Evolutionary conservation across 2,329 filamentous ascomycete species (phyloP).

Genomic region (Leptographium flavum): DNA sequence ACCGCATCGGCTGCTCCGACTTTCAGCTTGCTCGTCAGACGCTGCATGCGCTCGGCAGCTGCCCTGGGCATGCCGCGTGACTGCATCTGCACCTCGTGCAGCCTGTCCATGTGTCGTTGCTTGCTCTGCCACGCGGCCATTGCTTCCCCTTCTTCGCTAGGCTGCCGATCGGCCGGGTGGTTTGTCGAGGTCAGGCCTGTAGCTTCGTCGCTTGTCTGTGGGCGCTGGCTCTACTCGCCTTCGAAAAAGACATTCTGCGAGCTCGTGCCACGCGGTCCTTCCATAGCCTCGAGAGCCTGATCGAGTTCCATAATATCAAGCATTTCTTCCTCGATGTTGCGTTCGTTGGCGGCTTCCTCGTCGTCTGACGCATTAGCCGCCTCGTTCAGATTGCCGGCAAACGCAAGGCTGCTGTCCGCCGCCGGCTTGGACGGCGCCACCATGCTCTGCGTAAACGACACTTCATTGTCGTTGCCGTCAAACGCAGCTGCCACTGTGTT

Average conservation of each 20-base stretch:
- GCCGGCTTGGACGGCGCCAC: slow-evolving; percentile 11
- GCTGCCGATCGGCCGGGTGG: no score
- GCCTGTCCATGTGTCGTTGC: background rate
- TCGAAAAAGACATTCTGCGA: slow-evolving; percentile 13
- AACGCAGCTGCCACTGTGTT: no score
- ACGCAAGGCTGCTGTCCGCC: slow-evolving; percentile 24
- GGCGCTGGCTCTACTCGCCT: slow-evolving; percentile 7
- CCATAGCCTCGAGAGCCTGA: slow-evolving; percentile 41
- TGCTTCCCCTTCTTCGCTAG: no score
- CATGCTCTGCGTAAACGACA: slow-evolving; percentile 14
- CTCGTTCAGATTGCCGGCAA: slow-evolving; percentile 33
- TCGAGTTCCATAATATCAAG: slow-evolving; percentile 54
- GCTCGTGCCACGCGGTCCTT: slow-evolving; percentile 30
- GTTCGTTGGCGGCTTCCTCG: slow-evolving; percentile 28
- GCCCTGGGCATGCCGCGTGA: background rate
- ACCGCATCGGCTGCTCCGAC: no score
- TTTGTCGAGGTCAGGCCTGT: no score
- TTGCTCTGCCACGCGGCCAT: background rate
- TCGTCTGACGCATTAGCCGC: slow-evolving; percentile 38
- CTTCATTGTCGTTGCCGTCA: slow-evolving; percentile 12
- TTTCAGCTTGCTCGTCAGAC: background rate
- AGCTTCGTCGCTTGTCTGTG: background rate
- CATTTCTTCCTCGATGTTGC: slow-evolving; percentile 45
- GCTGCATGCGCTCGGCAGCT: background rate
- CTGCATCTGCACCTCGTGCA: background rate